Evolutionary conservation across 192 early-diverging fungal genomes (phyloP).

Genomic region (Linnemannia hyalina): DNA sequence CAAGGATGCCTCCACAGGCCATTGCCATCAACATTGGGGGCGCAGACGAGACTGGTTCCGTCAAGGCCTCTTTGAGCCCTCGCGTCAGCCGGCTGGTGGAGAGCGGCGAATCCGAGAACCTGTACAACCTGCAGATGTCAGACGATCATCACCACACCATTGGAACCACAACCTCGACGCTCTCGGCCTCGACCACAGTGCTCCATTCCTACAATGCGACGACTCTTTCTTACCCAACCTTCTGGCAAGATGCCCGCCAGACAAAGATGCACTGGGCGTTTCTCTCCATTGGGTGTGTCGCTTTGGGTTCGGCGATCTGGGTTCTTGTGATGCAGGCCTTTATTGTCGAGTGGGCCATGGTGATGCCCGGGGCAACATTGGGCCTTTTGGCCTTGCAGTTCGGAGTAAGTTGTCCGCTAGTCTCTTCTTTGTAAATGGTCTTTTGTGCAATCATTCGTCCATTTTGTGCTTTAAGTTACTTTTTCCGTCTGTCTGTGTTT

Average conservation of each 20-base stretch:
- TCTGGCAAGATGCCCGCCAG: conserved; percentile 37
- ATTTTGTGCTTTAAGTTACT: not conserved
- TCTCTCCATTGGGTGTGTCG: conserved; percentile 35
- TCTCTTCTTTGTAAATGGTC: not conserved
- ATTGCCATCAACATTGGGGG: conserved; percentile 10
- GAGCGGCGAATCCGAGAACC: not conserved
- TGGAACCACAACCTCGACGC: conserved; percentile 2
- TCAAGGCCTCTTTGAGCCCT: not conserved
- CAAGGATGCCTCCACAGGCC: conserved; percentile 36
- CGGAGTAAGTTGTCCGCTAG: conserved; percentile 25
- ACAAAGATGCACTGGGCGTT: conserved; percentile 36
- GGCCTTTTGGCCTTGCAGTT: conserved; percentile 30
- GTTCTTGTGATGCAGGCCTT: conserved; percentile 29
- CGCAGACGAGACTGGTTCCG: not conserved
- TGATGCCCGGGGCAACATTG: conserved; percentile 19
- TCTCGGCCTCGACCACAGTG: not conserved
- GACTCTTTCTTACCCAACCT: conserved; percentile 3
- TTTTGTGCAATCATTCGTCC: not conserved
- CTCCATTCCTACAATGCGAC: not conserved
- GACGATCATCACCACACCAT: not conserved
- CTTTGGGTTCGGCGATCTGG: conserved; percentile 28
- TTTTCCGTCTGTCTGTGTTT: not conserved
- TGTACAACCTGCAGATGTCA: conserved; percentile 14
- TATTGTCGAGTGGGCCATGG: conserved; percentile 24
- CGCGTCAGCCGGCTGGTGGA: conserved; percentile 12